A percentile compares a stretch with the other conserved stretches of the same genome.
phyloP scores from a whole-genome alignment of 352 stramenopile species.

The Globisporangium takayamanum region DNA sequence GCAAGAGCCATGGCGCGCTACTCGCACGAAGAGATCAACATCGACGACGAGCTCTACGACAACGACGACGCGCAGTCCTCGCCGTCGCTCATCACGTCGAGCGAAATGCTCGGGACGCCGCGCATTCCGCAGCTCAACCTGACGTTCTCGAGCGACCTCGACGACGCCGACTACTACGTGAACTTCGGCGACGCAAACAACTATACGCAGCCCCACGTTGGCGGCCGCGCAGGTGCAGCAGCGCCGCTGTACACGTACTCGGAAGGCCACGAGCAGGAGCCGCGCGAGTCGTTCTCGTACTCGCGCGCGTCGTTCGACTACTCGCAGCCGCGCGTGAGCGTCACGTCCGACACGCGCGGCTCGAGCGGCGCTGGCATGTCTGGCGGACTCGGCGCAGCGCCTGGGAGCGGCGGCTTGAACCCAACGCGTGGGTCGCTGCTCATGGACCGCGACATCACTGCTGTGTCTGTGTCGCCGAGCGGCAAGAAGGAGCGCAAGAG shows the following conservation, averaged over 20 bases:
- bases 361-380: not conserved
- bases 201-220: not conserved
- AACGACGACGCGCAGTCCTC: constrained; percentile 12
- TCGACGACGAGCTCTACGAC: constrained; percentile 1
- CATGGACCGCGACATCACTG: constrained; percentile 44
- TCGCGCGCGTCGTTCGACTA: constrained; percentile 1
- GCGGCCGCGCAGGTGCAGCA: too few relatives aligned
- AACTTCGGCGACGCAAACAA: constrained; percentile 4
- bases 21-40: constrained; percentile 8
- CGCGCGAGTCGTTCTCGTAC: constrained; percentile 2
- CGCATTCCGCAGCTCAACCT: constrained; percentile 20
- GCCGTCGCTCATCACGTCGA: constrained; percentile 19
- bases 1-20: constrained; percentile 5
- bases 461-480: constrained; percentile 8
- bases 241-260: constrained; percentile 10
- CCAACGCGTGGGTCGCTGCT: constrained; percentile 38
- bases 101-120: constrained; percentile 24
- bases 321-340: constrained; percentile 7
- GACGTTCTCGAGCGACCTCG: constrained; percentile 18
- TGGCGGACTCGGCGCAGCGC: not conserved
- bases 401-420: constrained; percentile 5
- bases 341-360: not conserved
- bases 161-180: constrained; percentile 7
- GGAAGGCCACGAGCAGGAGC: constrained; percentile 7
- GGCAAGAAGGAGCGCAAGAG: constrained; percentile 12